phyloP scores from a whole-genome alignment of 192 early-diverging fungal species.

The Helicostylum pulchrum region DNA sequence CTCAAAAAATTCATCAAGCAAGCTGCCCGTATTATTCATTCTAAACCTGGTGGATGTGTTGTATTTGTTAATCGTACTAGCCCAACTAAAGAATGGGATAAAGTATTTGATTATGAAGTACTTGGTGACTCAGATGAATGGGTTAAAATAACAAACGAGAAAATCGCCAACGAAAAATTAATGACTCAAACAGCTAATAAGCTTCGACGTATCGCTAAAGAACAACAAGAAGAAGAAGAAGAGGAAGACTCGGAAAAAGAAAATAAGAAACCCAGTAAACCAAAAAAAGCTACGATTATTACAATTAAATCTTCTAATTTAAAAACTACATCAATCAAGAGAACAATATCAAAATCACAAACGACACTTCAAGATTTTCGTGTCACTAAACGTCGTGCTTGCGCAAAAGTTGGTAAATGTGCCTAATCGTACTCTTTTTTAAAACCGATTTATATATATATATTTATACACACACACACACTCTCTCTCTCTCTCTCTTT shows the following conservation, averaged over 20 bases:
- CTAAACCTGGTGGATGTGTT: slow-evolving; percentile 45
- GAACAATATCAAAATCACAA: slow-evolving; percentile 4
- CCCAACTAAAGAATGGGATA: slow-evolving; percentile 69
- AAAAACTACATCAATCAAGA: not conserved
- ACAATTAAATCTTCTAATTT: not conserved
- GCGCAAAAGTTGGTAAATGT: no score
- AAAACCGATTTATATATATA: no score
- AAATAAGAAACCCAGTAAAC: not conserved
- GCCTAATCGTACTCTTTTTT: no score
- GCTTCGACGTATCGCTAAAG: slow-evolving; percentile 1
- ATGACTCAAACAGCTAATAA: slow-evolving; percentile 15
- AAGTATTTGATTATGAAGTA: slow-evolving; percentile 75
- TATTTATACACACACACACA: no score
- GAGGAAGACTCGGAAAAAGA: not conserved
- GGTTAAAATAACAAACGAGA: slow-evolving; percentile 27
- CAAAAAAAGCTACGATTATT: not conserved
- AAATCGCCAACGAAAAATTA: slow-evolving; percentile 6
- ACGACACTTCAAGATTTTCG: not conserved
- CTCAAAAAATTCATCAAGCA: slow-evolving; percentile 74
- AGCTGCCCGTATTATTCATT: slow-evolving; percentile 58
- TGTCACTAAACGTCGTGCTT: not conserved
- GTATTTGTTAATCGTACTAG: slow-evolving; percentile 75
- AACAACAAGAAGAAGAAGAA: not conserved
- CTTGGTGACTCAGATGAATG: slow-evolving; percentile 66
- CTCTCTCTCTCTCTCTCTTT: no score